Evolutionary conservation across 768 basidiomycete genomes (phyloP).

Genomic region (Termitomyces heimii): DNA sequence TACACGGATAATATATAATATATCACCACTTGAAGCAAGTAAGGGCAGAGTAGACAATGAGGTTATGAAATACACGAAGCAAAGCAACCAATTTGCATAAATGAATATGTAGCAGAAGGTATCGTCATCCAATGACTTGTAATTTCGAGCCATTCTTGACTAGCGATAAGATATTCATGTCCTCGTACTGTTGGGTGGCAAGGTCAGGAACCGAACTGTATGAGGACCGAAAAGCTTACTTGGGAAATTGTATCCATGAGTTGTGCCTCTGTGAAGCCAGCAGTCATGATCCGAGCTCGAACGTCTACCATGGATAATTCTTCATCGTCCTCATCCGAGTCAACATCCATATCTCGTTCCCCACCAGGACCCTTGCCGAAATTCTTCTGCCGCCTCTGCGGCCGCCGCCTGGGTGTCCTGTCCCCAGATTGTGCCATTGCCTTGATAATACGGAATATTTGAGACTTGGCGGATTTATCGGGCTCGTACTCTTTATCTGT

Average conservation of each 20-base stretch:
- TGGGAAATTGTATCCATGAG: slow-evolving; percentile 79
- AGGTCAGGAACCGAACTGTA: slow-evolving; percentile 8
- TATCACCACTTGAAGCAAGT: background rate
- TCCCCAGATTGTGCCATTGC: slow-evolving; percentile 56
- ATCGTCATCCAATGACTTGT: slow-evolving; percentile 45
- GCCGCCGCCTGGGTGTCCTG: slow-evolving; percentile 20
- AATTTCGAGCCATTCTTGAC: slow-evolving; percentile 83
- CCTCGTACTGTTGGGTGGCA: slow-evolving; percentile 64
- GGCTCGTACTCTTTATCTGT: slow-evolving; percentile 60
- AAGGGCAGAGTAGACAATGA: background rate
- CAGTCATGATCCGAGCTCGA: slow-evolving; percentile 75
- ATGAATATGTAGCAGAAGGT: background rate
- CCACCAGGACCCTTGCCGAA: slow-evolving; percentile 67
- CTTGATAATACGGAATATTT: slow-evolving; percentile 90
- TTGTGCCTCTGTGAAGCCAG: slow-evolving; percentile 88
- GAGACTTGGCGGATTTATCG: slow-evolving; percentile 75
- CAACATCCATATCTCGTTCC: slow-evolving; percentile 65
- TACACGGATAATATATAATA: background rate
- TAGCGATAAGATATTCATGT: slow-evolving; percentile 72
- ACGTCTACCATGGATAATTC: slow-evolving; percentile 86
- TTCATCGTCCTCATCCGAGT: slow-evolving; percentile 61
- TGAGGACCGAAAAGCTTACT: slow-evolving; percentile 39
- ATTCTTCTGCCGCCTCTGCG: slow-evolving; percentile 40
- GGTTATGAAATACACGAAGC: background rate
- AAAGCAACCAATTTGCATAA: slow-evolving; percentile 1